Evolutionary conservation across 2,329 filamentous ascomycete genomes (phyloP), one percentile per base, ranked within the genome.

Genomic region (Colletotrichum plurivorum): DNA sequence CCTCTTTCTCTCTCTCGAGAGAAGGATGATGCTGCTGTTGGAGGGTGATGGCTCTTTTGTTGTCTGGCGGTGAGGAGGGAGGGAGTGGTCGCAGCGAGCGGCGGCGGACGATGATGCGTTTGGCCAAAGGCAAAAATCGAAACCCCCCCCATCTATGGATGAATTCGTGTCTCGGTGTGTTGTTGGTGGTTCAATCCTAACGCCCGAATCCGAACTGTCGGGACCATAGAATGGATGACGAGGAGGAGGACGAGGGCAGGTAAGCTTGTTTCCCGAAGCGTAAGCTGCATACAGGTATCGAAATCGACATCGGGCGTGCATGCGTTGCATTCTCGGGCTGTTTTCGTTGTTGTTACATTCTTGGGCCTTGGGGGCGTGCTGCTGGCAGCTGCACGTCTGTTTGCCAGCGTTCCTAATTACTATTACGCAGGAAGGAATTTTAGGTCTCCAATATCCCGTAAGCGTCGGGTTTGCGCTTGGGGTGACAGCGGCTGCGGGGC

Each of bases 141-240:
- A 36, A 9, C 10, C 31, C 31, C 31, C 10, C 31, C 7, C 22
- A 25, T 36, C 8, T 36, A 9, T 13, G 20, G 53, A 45, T 49
- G 57, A 13, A 20, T 39, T 36, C 51, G 55, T 69, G 61, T 69
- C 66, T 69, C 22, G 31, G 22, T 69, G 31, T 69, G 41, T 46
- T 55, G 22, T 46, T 55, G 22, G 62, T 61, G 46, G n/a, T 10
- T 55, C 41, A 45, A 43, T 52, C 41, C 58, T 31, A 69, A 56
- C 66, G 66, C 55, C 62, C 16, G n/a, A n/a, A 51, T 20, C 66
- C 66, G 66, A 48, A 22, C 62, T 69, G 66, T 69, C 62, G 66
- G 66, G 66, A 53, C 36, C 18, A 18, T 45, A 27, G 4, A 36
- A 20, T 39, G 18, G 22, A 69, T 69, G 66, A 66, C 62, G 62